Base-by-base conservation (phyloP, 208 protist genomes). In the Crithidia mellificae region DNA sequence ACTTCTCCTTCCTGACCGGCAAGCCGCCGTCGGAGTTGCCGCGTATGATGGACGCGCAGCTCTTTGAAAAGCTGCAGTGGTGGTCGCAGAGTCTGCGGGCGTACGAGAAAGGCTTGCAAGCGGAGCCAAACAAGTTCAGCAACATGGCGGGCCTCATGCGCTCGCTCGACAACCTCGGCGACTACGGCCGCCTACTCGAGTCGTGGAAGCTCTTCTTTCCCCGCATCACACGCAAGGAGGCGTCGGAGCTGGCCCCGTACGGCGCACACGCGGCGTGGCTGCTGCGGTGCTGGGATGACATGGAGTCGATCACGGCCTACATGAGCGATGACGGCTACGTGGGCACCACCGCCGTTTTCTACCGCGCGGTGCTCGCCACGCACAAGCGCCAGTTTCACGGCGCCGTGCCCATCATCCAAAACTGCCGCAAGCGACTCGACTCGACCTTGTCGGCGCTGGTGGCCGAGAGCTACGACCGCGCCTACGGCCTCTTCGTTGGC, bases 391-490 rank as follows among this genome's bases (percentile, higher is more conserved):
- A 95, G 64, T 96, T 91, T 56, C 78, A 84, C 69, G 73, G 90
- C 54, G 89, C 94, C n/a, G 84, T 97, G 54, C 62, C 75, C 8
- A 92, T 98, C 59, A 98, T 99, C 62, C 66, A 81, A 30, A 77
- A 78, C 43, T 97, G 97, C 39, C 87, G 98, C 24, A 84, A 88
- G 49, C 80, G 96, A 6, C 77, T 99, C 5, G 97, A 99, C 76
- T 86, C 91, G 12, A 91, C 95, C 36, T 71, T 99, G 4, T 98
- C 96, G 2, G 96, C 98, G 14, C 90, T 99, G 8, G 85, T 99
- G 6, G 91, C 93, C 29, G 98, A 99, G 83, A 98, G 91, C 77
- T 99, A 99, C 85, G 90, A 98, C 72, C 83, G 98, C 27, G 98
- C 98, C 9, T 99, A 99, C 83, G 80, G 87, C 6, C 78, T 96